Conservation (phyloP, 345 rosid genomes). For the Aquilaria sinensis region DNA sequence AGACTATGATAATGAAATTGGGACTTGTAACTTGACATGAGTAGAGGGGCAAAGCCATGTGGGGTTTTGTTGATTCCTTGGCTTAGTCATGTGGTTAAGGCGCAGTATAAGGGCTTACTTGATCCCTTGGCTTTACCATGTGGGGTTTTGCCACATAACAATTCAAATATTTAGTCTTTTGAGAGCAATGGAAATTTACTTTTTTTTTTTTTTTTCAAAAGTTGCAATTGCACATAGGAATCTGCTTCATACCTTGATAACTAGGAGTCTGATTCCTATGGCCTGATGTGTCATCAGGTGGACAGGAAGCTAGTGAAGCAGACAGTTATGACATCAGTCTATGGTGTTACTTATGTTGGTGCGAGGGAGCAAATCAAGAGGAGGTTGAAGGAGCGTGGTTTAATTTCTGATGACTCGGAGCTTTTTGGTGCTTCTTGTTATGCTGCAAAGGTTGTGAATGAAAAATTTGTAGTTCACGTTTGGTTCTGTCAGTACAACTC, state of each 20-base stretch:
- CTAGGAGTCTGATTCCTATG: slow-evolving; percentile 19
- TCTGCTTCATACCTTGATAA: slow-evolving; percentile 13
- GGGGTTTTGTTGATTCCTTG: too few relatives aligned
- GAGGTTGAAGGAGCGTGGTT: slow-evolving; percentile 88
- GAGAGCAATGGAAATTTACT: not conserved
- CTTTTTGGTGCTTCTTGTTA: slow-evolving; percentile 74
- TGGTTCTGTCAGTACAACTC: too few relatives aligned
- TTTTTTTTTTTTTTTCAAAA: slow-evolving; percentile 4
- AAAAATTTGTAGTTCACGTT: not conserved
- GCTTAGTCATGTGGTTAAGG: too few relatives aligned
- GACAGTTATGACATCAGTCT: slow-evolving; percentile 99
- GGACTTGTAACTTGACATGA: too few relatives aligned
- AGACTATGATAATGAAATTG: too few relatives aligned
- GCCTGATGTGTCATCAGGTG: slow-evolving; percentile 45
- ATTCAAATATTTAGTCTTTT: not conserved
- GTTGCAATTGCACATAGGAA: slow-evolving; percentile 8
- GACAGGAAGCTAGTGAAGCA: slow-evolving; percentile 98
- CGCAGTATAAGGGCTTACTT: too few relatives aligned
- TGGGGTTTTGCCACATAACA: too few relatives aligned
- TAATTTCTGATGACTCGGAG: slow-evolving; percentile 45
- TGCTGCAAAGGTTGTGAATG: slow-evolving; percentile 81
- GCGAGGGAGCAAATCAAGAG: slow-evolving; percentile 94
- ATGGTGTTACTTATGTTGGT: slow-evolving; percentile 94
- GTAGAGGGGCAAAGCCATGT: too few relatives aligned
- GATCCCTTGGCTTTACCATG: too few relatives aligned